Evolutionary conservation across 2,329 filamentous ascomycete genomes (phyloP), one percentile per base, ranked within the genome.

Genomic region (Colletotrichum acutatum): DNA sequence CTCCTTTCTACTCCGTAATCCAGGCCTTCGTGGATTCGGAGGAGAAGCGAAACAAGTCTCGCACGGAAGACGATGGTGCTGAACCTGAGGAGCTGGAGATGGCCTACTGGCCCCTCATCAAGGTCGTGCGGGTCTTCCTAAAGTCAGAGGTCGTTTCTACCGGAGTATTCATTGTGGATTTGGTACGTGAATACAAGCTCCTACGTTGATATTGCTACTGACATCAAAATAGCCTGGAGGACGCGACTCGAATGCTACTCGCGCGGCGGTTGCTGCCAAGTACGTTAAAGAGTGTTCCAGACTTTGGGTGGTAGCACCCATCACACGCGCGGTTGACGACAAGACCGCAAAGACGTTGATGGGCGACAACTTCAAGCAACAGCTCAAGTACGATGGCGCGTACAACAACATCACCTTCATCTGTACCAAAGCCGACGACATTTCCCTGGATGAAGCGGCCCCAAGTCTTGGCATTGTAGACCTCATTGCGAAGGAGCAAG

Each of bases 401-500:
- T 89, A 89, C 66, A 84, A 81, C 7, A 83, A 81, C 2, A 83
- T 91, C 3, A 90, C 88, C 0, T 92, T 92, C 72, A 88, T 92
- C 16, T 92, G 90, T 76, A 87, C 85, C 19, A 92, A 92, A 77
- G 90, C 89, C 0, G 90, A 92, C 75, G 89, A 91, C 60, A 89
- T 91, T 4, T 72, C 75, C 1, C 66, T 80, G 11, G 82, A 76
- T 0, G 84, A 85, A 66, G 78, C 79, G 12, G 63, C 78, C 0
- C 80, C 82, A 14, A 82, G 77, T 22, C 78, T 88, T 6, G 78
- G 76, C 30, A 58, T 72, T 4, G n/a, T 46, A 11, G 32, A 32
- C 2, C 4, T 12, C 28, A 72, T 69, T 12, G 14, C n/a, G 6
- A 6, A 59, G 4, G 37, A 46, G 54, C 24, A 65, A 5, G 12